Evolutionary conservation across 495 filamentous ascomycete genomes (phyloP), one percentile per base, ranked within the genome.

Genomic region (Penicillium waksmanii): DNA sequence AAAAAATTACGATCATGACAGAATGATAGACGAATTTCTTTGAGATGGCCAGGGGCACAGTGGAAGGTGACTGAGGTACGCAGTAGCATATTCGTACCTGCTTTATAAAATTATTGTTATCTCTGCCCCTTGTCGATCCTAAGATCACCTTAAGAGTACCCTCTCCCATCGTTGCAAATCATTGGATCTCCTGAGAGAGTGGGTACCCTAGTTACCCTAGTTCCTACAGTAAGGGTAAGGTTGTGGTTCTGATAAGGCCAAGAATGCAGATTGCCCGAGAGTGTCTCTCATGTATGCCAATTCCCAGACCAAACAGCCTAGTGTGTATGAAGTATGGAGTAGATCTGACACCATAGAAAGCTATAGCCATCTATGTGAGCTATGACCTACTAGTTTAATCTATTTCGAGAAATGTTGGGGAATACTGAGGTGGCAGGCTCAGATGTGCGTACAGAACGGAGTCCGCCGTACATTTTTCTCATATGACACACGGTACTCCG

Each of bases 401-500:
- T 31, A 7, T 31, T 31, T 31, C 0, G 8, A 9, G 27, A 31
- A 31, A 31, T 31, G 27, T 31, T 31, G 27, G 27, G 27, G 27
- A 31, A 31, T 54, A 23, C 8, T 18, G 23, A 23, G 23, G 23
- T 23, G 23, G 15, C 42, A 46, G 42, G 15, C 42, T 46, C n/a
- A 66, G 61, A 69, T 34, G 34, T 58, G 19, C 10, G 48, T 52
- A 33, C 11, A 25, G 35, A 53, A 27, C 52, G 49, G 47, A 52
- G 52, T 17, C 23, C 34, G 42, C 44, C 54, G 36, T n/a, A 31
- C 36, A 13, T 12, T 38, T 50, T 40, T 34, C 51, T 53, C 56
- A 57, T 61, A 62, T 67, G 56, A 61, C 58, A 54, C 44, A 62
- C 60, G 40, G 53, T 70, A 67, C 67, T 42, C 21, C 44, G 67